Evolutionary conservation across 164 flowering plant genomes (phyloP), one percentile per base, ranked within the genome.

Genomic region (Kalanchoe fedtschenkoi): DNA sequence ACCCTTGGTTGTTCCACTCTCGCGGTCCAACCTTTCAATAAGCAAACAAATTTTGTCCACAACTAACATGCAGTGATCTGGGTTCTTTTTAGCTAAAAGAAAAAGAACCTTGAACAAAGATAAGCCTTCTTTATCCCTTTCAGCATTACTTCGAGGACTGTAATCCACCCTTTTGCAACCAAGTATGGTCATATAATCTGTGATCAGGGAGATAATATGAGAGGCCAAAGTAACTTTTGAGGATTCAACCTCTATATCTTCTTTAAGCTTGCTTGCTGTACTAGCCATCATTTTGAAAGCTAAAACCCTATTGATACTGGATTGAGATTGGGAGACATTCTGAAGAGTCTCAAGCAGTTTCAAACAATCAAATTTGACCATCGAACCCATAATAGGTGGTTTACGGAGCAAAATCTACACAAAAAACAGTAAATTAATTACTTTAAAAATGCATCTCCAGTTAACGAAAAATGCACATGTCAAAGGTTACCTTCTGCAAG

Each of bases 401-500:
- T 8, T n/a, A 63, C 41, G 62, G 8, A 65, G 43, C 65, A 78
- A 66, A 29, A 82, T 66, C 96, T 85, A 83, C 75, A 79, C 60
- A 62, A 60, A 42, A 15, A 26, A 65, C 30, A 38, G 61, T 19
- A 39, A 66, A 58, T 69, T 58, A 71, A 60, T 30, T 44, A 30
- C 26, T 11, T 32, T 10, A 9, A 51, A 3, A 43, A 21, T 37
- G 19, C 41, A 34, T 51, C 19, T n/a, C 13, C 30, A 43, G 24
- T 17, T 19, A 51, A 34, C 16, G 35, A 17, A 9, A 35, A 53
- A 47, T 22, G 7, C 34, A 39, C 5, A 33, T 34, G 3, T 61
- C 13, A 43, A 57, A n/a, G 37, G 9, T 59, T 37, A 87, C 96
- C 93, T 84, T 78, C 28, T 67, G 68, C 70, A 92, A 70, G 56